These are phyloP conservation scores for Drechslerella stenobrocha DNA, from an alignment of 2,329 filamentous ascomycete species.

Conservation along the genomic window DNA sequence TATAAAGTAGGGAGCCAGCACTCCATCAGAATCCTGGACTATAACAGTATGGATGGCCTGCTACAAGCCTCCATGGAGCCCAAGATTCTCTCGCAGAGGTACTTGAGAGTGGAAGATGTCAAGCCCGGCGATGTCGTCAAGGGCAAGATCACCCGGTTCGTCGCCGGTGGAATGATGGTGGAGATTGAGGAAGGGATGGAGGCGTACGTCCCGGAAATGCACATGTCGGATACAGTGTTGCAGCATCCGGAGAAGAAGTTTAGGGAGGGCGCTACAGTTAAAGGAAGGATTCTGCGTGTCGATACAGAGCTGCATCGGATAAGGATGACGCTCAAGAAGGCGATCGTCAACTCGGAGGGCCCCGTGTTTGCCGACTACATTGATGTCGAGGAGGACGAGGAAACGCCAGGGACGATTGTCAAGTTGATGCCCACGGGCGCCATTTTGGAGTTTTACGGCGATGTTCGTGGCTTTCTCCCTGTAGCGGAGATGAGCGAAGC, in stretches of 20 bases:
- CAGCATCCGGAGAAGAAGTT: constrained; percentile 97
- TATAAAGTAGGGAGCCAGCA: constrained; percentile 79
- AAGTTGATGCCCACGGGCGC: constrained; percentile 78
- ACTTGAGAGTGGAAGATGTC: constrained; percentile 88
- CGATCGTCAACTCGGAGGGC: constrained; percentile 83
- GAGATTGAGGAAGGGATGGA: constrained; percentile 83
- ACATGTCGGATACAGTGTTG: constrained; percentile 82
- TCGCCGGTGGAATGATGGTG: constrained; percentile 77
- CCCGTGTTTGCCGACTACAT: constrained; percentile 76
- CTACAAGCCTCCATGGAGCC: constrained; percentile 84
- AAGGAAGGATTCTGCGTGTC: constrained; percentile 79
- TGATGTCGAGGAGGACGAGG: constrained; percentile 72
- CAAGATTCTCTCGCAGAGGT: constrained; percentile 80
- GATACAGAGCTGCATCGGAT: constrained; percentile 75
- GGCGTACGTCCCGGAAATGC: constrained; percentile 83
- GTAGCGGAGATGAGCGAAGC: constrained; percentile 98
- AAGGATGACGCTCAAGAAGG: constrained; percentile 90
- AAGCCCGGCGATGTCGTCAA: constrained; percentile 77
- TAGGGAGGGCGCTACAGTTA: constrained; percentile 79
- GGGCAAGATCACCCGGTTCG: constrained; percentile 79
- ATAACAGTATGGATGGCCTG: constrained; percentile 81
- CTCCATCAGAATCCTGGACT: constrained; percentile 78
- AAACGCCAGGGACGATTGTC: constrained; percentile 82
- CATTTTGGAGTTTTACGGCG: constrained; percentile 87
- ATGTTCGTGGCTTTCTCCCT: constrained; percentile 81